A percentile compares a stretch with the other conserved stretches of the same genome.
Evolutionary conservation across 2,329 filamentous ascomycete species (phyloP).

Genomic region (Colletotrichum sp.): DNA sequence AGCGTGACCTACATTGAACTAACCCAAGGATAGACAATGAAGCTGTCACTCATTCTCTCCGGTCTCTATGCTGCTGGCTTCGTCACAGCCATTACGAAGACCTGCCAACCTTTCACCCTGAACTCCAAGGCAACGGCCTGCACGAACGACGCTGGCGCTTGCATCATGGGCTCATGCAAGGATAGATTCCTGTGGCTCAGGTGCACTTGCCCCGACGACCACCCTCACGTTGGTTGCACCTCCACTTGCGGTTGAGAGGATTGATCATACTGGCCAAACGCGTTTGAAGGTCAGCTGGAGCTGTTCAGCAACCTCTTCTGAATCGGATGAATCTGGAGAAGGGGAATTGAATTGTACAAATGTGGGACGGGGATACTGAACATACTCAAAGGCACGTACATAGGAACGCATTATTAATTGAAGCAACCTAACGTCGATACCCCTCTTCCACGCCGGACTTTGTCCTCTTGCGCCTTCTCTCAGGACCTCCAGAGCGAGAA

Average conservation of each 20-base stretch:
- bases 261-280: not conserved
- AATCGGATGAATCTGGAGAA: not conserved
- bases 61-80: not conserved
- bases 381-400: not conserved
- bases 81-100: not conserved
- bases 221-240: not conserved
- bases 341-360: not conserved
- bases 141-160: not conserved
- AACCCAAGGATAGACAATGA: not conserved
- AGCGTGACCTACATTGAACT: not conserved
- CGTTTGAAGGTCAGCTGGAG: not conserved
- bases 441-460: not conserved
- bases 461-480: not conserved
- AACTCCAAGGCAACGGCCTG: not conserved
- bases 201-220: not conserved
- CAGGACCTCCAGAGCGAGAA: not conserved
- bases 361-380: not conserved
- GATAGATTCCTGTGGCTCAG: not conserved
- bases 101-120: not conserved
- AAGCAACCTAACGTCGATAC: not conserved
- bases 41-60: not conserved
- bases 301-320: not conserved
- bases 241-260: not conserved
- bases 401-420: not conserved
- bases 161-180: not conserved